phyloP scores from a whole-genome alignment of 495 filamentous ascomycete species.

The Hypoxylon rickii region DNA sequence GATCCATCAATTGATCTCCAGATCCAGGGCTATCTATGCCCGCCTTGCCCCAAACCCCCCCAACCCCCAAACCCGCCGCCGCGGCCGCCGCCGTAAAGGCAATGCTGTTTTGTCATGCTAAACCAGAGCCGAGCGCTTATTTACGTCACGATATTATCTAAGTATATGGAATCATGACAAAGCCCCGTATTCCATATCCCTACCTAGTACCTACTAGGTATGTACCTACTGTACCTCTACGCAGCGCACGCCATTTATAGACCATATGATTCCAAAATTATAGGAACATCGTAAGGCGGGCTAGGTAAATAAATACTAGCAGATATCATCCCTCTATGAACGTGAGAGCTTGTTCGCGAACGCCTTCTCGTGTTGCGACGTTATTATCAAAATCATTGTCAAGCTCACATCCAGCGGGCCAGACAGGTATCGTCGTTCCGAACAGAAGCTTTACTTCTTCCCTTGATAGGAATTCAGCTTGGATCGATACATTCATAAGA shows the following conservation, averaged over 20 bases:
- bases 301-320: not conserved
- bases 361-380: slow-evolving; percentile 4
- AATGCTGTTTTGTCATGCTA: not conserved
- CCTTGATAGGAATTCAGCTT: no score
- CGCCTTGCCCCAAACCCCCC: no score
- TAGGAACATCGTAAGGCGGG: not conserved
- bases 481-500: no score
- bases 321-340: slow-evolving; percentile 12
- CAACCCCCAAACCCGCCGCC: no score
- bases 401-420: not conserved
- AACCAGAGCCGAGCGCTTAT: not conserved
- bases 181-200: slow-evolving; percentile 5
- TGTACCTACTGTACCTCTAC: no score
- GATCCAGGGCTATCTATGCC: no score
- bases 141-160: slow-evolving; percentile 33
- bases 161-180: slow-evolving; percentile 24
- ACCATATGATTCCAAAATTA: slow-evolving; percentile 10
- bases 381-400: not conserved
- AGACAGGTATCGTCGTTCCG: not conserved
- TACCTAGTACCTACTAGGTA: no score
- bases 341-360: not conserved
- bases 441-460: no score
- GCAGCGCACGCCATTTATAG: slow-evolving; percentile 19
- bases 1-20: no score
- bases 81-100: no score